These are phyloP conservation scores for Herpetomonas tarakana DNA, from an alignment of 208 protist species.

Conservation along the genomic window DNA sequence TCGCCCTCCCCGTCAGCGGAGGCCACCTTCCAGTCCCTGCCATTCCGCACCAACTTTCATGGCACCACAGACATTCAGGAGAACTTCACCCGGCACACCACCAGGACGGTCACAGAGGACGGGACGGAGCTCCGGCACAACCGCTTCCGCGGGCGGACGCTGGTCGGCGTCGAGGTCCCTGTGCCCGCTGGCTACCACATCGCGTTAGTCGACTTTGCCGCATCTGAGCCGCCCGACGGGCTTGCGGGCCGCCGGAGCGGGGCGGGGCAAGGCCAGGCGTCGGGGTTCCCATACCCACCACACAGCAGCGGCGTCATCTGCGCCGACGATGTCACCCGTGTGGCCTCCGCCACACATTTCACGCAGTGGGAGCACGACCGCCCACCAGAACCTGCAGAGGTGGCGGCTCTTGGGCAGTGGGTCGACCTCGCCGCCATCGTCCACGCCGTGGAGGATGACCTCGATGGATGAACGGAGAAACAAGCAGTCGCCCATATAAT, in stretches of 20 bases:
- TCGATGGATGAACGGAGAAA: background rate
- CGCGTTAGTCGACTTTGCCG: slow-evolving; percentile 10
- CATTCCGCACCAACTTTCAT: slow-evolving; percentile 58
- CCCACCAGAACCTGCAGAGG: slow-evolving; percentile 15
- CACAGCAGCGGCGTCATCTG: background rate
- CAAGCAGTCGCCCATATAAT: too few species aligned
- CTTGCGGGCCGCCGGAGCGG: background rate
- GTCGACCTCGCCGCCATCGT: slow-evolving; percentile 38
- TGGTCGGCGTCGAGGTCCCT: slow-evolving; percentile 26
- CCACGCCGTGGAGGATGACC: slow-evolving; percentile 15
- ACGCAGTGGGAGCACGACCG: slow-evolving; percentile 66
- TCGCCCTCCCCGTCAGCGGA: too few species aligned
- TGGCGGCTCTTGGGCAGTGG: slow-evolving; percentile 39
- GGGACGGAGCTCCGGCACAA: slow-evolving; percentile 8
- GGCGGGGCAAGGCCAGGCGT: background rate
- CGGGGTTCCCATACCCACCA: too few species aligned
- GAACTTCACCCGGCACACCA: slow-evolving; percentile 54
- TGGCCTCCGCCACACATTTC: slow-evolving; percentile 20
- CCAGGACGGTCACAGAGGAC: background rate
- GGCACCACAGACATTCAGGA: slow-evolving; percentile 61
- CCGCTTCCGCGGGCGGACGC: slow-evolving; percentile 29
- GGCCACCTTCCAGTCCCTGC: slow-evolving; percentile 51
- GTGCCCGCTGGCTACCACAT: slow-evolving; percentile 33
- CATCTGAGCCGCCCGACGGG: background rate
- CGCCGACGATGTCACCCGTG: slow-evolving; percentile 16